Evolutionary conservation across 2,329 filamentous ascomycete genomes (phyloP).

Genomic region (Diaporthe australafricana): DNA sequence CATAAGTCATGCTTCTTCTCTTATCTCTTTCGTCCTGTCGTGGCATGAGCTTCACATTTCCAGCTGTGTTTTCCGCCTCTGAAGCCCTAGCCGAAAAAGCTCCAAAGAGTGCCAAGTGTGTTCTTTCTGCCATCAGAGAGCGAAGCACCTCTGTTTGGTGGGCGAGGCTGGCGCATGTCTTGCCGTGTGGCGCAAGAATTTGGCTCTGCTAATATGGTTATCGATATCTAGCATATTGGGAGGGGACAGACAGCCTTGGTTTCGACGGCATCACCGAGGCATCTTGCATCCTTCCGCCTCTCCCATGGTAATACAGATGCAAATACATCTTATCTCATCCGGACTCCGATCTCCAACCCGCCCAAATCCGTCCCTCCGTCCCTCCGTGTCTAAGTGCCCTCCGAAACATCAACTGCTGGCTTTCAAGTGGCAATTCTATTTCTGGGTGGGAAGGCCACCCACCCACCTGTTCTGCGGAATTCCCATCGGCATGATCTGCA

Average conservation of each 20-base stretch:
- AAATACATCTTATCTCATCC: background rate
- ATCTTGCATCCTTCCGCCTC: background rate
- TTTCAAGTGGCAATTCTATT: background rate
- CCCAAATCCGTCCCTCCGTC: background rate
- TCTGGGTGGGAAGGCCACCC: background rate
- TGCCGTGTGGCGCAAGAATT: background rate
- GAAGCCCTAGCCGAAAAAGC: background rate
- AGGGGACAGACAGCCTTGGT: background rate
- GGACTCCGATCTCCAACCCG: constrained; percentile 2
- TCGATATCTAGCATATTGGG: background rate
- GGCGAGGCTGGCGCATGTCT: background rate
- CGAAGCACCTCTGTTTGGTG: background rate
- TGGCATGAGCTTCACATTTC: background rate
- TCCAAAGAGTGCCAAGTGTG: background rate
- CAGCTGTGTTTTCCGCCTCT: background rate
- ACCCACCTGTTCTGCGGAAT: constrained; percentile 10
- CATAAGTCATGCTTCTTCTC: background rate
- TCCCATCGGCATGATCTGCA: background rate
- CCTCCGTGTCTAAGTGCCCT: no score
- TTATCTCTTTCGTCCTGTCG: background rate
- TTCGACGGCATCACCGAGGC: background rate
- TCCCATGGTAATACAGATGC: background rate
- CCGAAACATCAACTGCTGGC: background rate
- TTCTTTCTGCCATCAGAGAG: background rate
- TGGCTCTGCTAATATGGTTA: background rate